Percentiles rank a stretch among this genome's conserved stretches.
Evolutionary conservation across 495 filamentous ascomycete species (phyloP).

Genomic region (Podospora sp.): DNA sequence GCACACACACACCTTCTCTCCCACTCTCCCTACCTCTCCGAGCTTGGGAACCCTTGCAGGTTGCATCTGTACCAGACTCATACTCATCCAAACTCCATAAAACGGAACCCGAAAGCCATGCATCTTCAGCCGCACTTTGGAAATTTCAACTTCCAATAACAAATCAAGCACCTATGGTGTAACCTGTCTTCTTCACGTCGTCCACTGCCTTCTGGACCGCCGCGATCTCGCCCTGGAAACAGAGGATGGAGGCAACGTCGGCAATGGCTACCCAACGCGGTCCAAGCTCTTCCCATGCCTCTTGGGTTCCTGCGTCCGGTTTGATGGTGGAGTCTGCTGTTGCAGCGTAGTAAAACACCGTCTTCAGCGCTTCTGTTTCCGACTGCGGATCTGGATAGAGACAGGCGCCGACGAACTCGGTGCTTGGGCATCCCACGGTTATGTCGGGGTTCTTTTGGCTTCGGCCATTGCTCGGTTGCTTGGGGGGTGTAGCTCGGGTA

Average conservation of each 20-base stretch:
- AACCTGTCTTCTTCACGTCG: constrained; percentile 32
- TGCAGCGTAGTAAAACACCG: constrained; percentile 36
- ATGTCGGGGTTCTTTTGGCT: constrained; percentile 28
- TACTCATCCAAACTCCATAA: background rate
- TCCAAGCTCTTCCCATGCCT: constrained; percentile 35
- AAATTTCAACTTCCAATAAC: background rate
- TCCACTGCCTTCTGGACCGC: constrained; percentile 31
- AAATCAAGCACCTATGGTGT: constrained; percentile 18
- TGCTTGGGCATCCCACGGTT: constrained; percentile 31
- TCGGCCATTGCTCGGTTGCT: background rate
- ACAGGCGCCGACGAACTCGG: constrained; percentile 33
- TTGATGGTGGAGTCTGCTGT: constrained; percentile 31
- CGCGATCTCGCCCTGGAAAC: constrained; percentile 32
- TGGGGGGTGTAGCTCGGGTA: constrained; percentile 36
- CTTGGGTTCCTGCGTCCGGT: constrained; percentile 30
- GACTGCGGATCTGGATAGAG: constrained; percentile 39
- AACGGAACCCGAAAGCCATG: constrained; percentile 4
- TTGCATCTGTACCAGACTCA: background rate
- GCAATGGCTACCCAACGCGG: constrained; percentile 31
- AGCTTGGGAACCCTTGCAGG: background rate
- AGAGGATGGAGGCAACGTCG: constrained; percentile 27
- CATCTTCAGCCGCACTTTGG: background rate
- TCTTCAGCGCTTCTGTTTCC: constrained; percentile 30
- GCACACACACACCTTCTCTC: too few relatives aligned
- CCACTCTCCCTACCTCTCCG: background rate